Conservation (phyloP, 2,329 filamentous ascomycete species). For the Raffaelea arxii region DNA sequence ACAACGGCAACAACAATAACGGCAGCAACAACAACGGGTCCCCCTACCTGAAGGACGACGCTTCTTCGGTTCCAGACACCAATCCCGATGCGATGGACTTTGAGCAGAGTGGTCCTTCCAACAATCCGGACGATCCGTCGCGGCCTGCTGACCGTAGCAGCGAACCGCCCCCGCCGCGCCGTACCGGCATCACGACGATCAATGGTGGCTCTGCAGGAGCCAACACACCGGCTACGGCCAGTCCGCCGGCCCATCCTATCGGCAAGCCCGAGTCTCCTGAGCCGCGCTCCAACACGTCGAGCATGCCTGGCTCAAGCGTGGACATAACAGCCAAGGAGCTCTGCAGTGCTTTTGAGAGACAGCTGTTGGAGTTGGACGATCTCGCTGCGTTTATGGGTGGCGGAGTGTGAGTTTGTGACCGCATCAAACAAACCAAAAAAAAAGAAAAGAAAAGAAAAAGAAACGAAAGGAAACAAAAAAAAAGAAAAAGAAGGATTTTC, state of each 20-base stretch:
- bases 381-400: conserved; percentile 54
- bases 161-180: conserved; percentile 41
- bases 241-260: conserved; percentile 22
- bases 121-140: conserved; percentile 22
- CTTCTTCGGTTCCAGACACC: conserved; percentile 43
- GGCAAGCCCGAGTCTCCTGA: conserved; percentile 24
- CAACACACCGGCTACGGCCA: conserved; percentile 36
- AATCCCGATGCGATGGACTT: conserved; percentile 50
- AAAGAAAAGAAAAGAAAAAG: not conserved
- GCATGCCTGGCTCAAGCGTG: conserved; percentile 16
- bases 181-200: conserved; percentile 47
- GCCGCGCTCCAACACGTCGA: conserved; percentile 17
- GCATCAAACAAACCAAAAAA: no score
- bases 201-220: conserved; percentile 44
- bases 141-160: conserved; percentile 37
- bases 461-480: not conserved
- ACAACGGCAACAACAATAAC: conserved; percentile 16
- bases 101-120: conserved; percentile 32
- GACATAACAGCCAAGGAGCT: conserved; percentile 52
- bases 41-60: conserved; percentile 44
- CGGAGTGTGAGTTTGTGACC: conserved; percentile 43
- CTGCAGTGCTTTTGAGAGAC: conserved; percentile 48
- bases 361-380: conserved; percentile 50
- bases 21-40: conserved; percentile 20
- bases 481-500: not conserved